Conservation (phyloP, 192 early-diverging fungal species). For the Phycomyces blakesleeanus region DNA sequence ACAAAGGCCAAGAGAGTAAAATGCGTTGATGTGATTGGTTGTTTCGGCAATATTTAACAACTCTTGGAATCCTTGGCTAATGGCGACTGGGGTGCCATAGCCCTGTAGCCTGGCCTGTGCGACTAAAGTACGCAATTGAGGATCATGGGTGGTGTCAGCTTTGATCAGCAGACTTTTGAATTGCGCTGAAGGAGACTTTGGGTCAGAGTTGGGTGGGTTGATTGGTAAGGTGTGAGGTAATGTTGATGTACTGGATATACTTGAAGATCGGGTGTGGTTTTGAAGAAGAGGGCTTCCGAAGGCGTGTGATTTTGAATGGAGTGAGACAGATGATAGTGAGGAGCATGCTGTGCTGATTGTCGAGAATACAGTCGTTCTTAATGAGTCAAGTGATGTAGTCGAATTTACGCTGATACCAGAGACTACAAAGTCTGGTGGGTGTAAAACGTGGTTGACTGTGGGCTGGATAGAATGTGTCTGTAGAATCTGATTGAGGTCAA, state of each 20-base stretch:
- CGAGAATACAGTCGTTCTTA: background rate
- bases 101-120: background rate
- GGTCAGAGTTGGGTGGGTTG: background rate
- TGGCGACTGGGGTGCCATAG: background rate
- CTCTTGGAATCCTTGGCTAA: background rate
- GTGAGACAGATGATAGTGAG: background rate
- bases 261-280: background rate
- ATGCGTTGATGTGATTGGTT: slow-evolving; percentile 14
- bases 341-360: background rate
- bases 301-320: background rate
- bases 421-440: background rate
- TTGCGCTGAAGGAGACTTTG: background rate
- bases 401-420: background rate
- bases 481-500: background rate
- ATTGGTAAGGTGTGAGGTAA: background rate
- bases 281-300: too few relatives aligned
- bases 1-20: slow-evolving; percentile 23
- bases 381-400: background rate
- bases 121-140: background rate
- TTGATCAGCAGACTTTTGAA: background rate
- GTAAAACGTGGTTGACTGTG: background rate
- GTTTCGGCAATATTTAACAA: background rate
- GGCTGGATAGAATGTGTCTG: background rate
- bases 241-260: background rate
- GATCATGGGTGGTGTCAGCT: background rate